phyloP scores from a whole-genome alignment of 192 early-diverging fungal genomes.

The Podila clonocystis region DNA sequence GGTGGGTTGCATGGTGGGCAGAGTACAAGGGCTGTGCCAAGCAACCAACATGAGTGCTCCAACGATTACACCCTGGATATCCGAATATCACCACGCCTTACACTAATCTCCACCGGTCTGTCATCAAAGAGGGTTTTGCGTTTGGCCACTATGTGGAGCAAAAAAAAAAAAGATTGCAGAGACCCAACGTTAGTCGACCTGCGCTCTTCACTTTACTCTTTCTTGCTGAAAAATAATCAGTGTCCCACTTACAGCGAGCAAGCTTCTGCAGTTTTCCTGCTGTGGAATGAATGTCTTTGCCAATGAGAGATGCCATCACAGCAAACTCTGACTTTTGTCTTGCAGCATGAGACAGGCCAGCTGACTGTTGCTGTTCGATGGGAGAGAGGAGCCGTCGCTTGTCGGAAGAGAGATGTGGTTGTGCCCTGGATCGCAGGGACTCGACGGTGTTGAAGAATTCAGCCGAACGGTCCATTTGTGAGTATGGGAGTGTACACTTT shows the following conservation, averaged over 20 bases:
- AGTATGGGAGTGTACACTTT: not conserved
- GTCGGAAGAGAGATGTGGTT: slow-evolving; percentile 34
- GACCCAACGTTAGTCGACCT: not conserved
- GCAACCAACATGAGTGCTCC: not conserved
- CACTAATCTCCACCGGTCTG: slow-evolving; percentile 93
- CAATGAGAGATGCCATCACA: slow-evolving; percentile 82
- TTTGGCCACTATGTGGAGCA: slow-evolving; percentile 77
- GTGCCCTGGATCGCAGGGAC: slow-evolving; percentile 65
- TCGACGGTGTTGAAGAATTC: slow-evolving; percentile 90
- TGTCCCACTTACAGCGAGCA: slow-evolving; percentile 64
- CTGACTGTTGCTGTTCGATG: slow-evolving; percentile 36
- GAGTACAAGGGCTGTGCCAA: not conserved
- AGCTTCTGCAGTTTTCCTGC: slow-evolving; percentile 87
- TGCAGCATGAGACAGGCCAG: not conserved
- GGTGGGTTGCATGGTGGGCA: too few species aligned
- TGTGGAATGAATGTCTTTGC: slow-evolving; percentile 88
- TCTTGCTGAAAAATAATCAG: too few species aligned
- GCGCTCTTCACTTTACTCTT: too few species aligned
- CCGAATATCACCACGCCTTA: slow-evolving; percentile 24
- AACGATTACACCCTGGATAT: too few species aligned
- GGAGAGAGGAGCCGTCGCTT: slow-evolving; percentile 50
- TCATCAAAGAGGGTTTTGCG: slow-evolving; percentile 98
- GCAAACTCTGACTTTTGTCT: slow-evolving; percentile 83
- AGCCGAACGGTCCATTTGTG: slow-evolving; percentile 75
- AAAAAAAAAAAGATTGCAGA: slow-evolving; percentile 3